Evolutionary conservation across 1,284 basidiomycete species (phyloP), one percentile per base, ranked within the genome.

Genomic region (Agaricales sp.): DNA sequence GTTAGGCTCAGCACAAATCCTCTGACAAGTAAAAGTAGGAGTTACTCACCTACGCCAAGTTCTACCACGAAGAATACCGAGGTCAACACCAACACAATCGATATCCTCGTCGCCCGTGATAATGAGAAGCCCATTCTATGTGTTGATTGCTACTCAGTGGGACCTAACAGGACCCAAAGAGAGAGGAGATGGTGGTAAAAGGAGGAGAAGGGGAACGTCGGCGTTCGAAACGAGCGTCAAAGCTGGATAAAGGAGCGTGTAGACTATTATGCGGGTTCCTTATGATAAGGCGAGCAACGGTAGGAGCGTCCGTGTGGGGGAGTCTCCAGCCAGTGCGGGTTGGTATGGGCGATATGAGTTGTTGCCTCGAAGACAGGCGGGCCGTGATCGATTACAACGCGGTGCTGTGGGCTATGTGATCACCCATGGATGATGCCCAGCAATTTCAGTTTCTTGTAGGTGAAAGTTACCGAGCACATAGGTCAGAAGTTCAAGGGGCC

Each of bases 51-150:
- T 54, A 79, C 79, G 54, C 89, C 80, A 62, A 96, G 78, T 65
- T 98, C 96, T 50, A 97, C 72, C 59, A 98, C 80, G 69, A 99
- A 95, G 74, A 99, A 99, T 48, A 84, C 45, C 4, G 89, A 65
- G 66, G 98, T 94, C 51, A 99, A 91, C 50, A 77, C 72, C 43
- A 97, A 75, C 45, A 96, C 74, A 54, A 89, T 73, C 43, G 80
- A 81, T 61, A 95, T 94, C 59, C 85, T 75, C 4, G 83, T 70
- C 43, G 85, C 78, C 55, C 89, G 79, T 56, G 87, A 89, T 63
- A 63, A 67, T 78, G 82, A 30, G 26, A 30, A 30, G 26, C 6
- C 14, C 26, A 30, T 30, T 83, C 50, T 53, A 57, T 47, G 46
- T 38, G 43, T 14, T 14, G 26, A 6, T 30, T 6, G 6, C 6